These are phyloP conservation scores for Coemansia furcata DNA, from an alignment of 192 early-diverging fungal species.

Conservation along the genomic window DNA sequence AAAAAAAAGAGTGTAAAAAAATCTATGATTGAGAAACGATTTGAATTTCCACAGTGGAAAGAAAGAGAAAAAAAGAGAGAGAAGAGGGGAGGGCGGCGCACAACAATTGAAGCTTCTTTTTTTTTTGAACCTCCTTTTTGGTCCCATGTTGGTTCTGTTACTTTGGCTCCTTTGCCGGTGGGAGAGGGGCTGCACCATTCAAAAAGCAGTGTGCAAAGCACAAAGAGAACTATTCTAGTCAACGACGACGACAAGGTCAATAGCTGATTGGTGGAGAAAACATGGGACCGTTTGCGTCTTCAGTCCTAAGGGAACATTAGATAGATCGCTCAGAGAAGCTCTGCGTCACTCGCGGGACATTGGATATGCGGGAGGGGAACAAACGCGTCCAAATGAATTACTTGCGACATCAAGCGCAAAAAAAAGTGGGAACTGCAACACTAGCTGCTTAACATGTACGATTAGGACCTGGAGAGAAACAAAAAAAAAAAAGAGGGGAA, in stretches of 20 bases:
- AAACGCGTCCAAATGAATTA: not conserved
- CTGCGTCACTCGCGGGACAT: not conserved
- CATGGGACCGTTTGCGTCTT: not conserved
- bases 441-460: not conserved
- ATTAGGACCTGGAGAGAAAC: not conserved
- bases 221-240: no score
- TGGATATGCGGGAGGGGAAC: not conserved
- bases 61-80: not conserved
- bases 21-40: not conserved
- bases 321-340: not conserved
- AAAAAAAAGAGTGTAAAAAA: not conserved
- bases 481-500: not conserved
- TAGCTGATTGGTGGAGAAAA: not conserved
- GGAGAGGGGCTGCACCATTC: no score
- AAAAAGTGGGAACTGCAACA: no score
- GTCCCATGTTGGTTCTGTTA: not conserved
- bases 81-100: constrained; percentile 26
- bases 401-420: not conserved
- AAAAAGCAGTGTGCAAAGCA: no score
- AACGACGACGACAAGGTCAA: not conserved
- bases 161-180: not conserved
- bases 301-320: not conserved
- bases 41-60: not conserved
- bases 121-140: not conserved
- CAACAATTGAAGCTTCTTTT: constrained; percentile 3